phyloP scores from a whole-genome alignment of 2,329 filamentous ascomycete species.

The Aspergillus unguis region DNA sequence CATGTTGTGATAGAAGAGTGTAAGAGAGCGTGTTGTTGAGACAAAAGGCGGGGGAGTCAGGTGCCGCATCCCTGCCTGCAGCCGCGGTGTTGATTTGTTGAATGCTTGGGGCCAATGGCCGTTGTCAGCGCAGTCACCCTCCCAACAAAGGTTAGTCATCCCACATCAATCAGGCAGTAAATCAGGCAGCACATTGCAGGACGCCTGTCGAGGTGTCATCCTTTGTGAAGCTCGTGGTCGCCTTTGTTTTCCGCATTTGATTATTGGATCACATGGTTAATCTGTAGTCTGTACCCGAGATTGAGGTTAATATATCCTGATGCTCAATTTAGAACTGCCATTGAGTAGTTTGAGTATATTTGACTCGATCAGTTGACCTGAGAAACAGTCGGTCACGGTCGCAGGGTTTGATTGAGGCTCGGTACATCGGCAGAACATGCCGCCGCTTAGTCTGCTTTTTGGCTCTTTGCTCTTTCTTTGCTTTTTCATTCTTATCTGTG shows the following conservation, averaged over 20 bases:
- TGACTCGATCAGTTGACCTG: too few species aligned
- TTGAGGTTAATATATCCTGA: neutral
- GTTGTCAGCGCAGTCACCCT: neutral
- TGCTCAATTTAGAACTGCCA: too few species aligned
- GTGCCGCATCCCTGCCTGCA: neutral
- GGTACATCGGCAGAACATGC: too few species aligned
- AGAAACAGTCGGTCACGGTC: too few species aligned
- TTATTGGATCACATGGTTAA: neutral
- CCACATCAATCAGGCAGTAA: conserved; percentile 1
- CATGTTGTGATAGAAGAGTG: conserved; percentile 2
- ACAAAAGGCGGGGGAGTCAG: conserved; percentile 6
- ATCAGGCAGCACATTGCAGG: neutral
- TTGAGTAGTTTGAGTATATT: too few species aligned
- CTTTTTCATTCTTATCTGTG: conserved; percentile 2
- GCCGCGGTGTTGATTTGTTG: conserved; percentile 6
- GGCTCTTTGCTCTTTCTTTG: neutral
- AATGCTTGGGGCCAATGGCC: conserved; percentile 3
- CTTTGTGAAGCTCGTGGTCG: neutral
- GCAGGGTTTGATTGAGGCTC: too few species aligned
- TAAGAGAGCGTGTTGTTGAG: conserved; percentile 1
- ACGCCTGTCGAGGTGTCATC: neutral
- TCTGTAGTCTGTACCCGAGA: neutral
- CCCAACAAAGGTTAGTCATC: conserved; percentile 9
- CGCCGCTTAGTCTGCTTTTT: neutral
- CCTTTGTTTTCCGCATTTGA: neutral